Base-by-base conservation (phyloP, 495 filamentous ascomycete species). In the Glarea lozoyensis region DNA sequence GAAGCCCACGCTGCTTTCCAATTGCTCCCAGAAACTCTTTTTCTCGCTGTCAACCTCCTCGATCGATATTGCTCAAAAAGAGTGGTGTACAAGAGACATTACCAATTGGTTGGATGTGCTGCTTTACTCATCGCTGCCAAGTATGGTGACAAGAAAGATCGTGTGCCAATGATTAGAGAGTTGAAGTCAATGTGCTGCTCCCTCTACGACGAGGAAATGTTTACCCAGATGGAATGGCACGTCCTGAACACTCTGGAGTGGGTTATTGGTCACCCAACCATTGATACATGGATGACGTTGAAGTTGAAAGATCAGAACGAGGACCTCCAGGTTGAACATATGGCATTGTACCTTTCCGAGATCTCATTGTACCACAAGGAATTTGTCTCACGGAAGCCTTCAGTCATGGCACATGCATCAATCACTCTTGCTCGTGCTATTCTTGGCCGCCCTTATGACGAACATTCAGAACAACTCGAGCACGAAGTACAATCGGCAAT, bases 191-290 rank as follows among this genome's bases (percentile, higher is more conserved):
- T 99, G 93, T 99, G 92, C 69, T 97, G 93, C 70, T 86, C 82
- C 13, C 76, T 96, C 18, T 99, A 99, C 61, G 92, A 99, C 60
- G 89, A 95, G 11, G 92, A 95, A 59, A 97, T 99, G 92, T 99
- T 99, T 66, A 89, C 86, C 12, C 92, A 99, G 64, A 97, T 99
- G 93, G 92, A 99, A 62, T 96, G 94, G 90, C 92, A 99, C 62
- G 92, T 99, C 9, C 72, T 99, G 52, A 88, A 94, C 64, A 97
- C 92, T n/a, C 73, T 99, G 46, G 83, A 86, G 47, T 99, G 93
- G 93, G 78, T 81, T 52, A 82, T 99, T 51, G 92, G 92, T 30
- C 89, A 95, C 68, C 88, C 92, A 1, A 96, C 92, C 22, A 84
- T 95, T 41, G 89, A 97, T 60, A 82, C 76, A 57, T 99, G 96